Conservation (phyloP, 345 rosid species). For the Corymbia maculata region DNA sequence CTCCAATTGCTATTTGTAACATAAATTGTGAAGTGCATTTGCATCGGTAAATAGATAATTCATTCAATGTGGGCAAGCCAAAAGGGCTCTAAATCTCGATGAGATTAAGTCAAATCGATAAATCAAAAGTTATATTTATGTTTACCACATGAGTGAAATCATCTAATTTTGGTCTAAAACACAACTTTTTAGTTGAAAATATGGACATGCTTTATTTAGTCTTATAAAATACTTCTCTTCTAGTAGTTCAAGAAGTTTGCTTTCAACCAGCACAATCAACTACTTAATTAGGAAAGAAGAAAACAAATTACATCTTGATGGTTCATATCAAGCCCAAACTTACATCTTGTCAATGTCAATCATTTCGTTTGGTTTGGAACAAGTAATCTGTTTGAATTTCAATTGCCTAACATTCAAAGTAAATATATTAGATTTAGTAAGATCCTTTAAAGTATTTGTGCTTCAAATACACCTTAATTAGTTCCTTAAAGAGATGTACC, state of each 20-base stretch:
- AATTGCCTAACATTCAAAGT: background rate
- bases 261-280: background rate
- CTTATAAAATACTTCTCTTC: background rate
- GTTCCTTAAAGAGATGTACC: background rate
- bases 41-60: background rate
- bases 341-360: background rate
- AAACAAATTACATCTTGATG: background rate
- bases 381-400: background rate
- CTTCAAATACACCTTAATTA: background rate
- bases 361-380: background rate
- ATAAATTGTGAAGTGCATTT: background rate
- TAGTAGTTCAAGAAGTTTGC: background rate
- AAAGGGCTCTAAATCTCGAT: background rate
- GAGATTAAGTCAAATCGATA: background rate
- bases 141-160: background rate
- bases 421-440: background rate
- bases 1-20: rapidly evolving
- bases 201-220: background rate
- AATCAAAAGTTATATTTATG: background rate
- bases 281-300: background rate
- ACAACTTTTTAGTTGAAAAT: background rate
- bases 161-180: background rate
- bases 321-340: background rate
- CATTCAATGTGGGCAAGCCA: background rate
- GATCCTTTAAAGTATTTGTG: background rate